Conservation (phyloP, 192 early-diverging fungal genomes). For the Bifiguratus adelaidae region DNA sequence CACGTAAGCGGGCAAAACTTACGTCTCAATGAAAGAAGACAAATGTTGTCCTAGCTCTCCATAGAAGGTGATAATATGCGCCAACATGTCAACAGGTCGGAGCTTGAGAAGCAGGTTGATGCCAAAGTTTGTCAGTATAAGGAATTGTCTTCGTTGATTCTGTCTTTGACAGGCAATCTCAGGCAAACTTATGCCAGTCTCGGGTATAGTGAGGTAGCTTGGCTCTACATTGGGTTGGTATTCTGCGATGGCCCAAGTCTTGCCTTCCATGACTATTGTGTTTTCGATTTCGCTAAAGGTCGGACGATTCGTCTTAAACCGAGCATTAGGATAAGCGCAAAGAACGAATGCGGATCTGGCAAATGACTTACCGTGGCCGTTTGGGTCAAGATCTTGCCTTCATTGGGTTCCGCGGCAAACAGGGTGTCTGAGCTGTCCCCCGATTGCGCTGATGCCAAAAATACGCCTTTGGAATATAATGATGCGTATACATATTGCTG, state of each 20-base stretch:
- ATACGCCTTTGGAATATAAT: not conserved
- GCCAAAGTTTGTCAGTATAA: slow-evolving; percentile 71
- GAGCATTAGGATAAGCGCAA: too few relatives aligned
- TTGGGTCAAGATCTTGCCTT: too few relatives aligned
- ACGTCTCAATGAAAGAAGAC: slow-evolving; percentile 46
- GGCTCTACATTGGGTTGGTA: slow-evolving; percentile 10
- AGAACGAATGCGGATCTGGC: too few relatives aligned
- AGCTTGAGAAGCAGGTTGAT: slow-evolving; percentile 55
- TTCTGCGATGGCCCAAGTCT: slow-evolving; percentile 75
- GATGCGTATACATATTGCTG: not conserved
- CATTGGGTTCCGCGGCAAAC: too few relatives aligned
- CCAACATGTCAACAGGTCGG: slow-evolving; percentile 67
- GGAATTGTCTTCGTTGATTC: slow-evolving; percentile 45
- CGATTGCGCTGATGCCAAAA: not conserved
- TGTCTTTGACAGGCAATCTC: slow-evolving; percentile 54
- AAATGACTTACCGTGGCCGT: too few relatives aligned
- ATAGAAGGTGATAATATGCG: slow-evolving; percentile 39
- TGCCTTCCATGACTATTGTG: slow-evolving; percentile 55
- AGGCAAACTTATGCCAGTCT: slow-evolving; percentile 30
- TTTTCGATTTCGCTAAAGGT: slow-evolving; percentile 35
- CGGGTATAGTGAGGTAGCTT: slow-evolving; percentile 1
- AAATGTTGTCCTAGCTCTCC: slow-evolving; percentile 4
- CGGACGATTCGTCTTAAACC: slow-evolving; percentile 20
- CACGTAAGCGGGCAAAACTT: too few relatives aligned
- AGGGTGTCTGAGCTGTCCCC: too few relatives aligned